Conservation (phyloP, 306 rosid species). For the Cicer arietinum region DNA sequence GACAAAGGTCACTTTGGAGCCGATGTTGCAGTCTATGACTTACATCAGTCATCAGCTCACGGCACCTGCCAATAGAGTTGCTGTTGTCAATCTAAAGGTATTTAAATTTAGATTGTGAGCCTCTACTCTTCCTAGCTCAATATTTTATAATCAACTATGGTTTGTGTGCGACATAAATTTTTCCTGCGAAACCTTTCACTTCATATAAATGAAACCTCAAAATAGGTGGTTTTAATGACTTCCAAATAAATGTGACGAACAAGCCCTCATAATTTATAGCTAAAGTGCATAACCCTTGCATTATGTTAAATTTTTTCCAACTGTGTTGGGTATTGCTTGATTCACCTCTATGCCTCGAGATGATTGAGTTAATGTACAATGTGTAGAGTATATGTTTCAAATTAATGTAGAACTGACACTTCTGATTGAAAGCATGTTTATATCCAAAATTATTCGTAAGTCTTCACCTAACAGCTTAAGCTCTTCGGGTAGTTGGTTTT, state of each 20-base stretch:
- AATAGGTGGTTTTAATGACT: constrained; percentile 9
- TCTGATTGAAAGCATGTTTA: too few species aligned
- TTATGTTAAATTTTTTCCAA: neutral
- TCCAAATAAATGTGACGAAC: too few species aligned
- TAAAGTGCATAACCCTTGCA: neutral
- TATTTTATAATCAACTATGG: constrained; percentile 22
- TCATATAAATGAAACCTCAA: constrained; percentile 9
- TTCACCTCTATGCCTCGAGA: neutral
- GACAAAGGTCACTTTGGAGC: constrained; percentile 74
- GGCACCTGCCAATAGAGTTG: constrained; percentile 73
- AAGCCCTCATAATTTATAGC: neutral
- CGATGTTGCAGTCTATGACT: constrained; percentile 83
- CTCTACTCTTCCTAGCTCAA: constrained; percentile 19
- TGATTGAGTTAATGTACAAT: neutral
- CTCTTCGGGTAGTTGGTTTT: neutral
- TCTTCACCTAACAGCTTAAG: neutral
- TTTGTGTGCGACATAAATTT: constrained; percentile 13
- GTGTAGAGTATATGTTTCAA: neutral
- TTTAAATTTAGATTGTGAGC: constrained; percentile 16
- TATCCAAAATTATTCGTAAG: neutral
- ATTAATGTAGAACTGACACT: too few species aligned
- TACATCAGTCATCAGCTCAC: constrained; percentile 74
- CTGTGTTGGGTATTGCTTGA: too few species aligned
- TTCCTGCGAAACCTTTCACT: constrained; percentile 24
- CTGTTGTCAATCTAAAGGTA: constrained; percentile 81